Base-by-base conservation (phyloP, 2,329 filamentous ascomycete genomes). In the Penicillium sp. region DNA sequence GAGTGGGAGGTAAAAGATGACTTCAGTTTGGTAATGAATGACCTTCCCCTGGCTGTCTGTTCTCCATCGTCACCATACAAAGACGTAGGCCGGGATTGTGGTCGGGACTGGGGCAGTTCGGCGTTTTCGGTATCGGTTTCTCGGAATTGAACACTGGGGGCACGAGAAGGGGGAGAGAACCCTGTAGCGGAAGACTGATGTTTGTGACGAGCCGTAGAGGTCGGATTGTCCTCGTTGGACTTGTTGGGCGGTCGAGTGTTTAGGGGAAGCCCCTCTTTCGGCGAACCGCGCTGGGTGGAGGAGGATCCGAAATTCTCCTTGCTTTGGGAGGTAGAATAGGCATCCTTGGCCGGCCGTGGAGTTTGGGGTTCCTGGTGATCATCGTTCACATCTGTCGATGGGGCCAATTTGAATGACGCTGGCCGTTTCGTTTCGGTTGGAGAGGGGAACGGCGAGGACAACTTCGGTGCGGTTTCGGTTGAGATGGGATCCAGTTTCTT, bases 1-100 rank as follows among this genome's bases (percentile, higher is more conserved):
- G 77, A 74, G 65, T 85, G 83, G 19, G 78, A 75, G 45, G 78
- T 74, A 57, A 82, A 75, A 10, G 77, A 78, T 3, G 90, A 88
- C 70, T 90, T 92, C 61, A 96, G 75, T 72, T 89, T 92, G 19
- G 88, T 88, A 75, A 96, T 91, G 62, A 96, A 82, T 25, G 88
- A 88, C 23, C 74, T 80, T 58, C 82, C 83, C 73, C 87, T 88
- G 55, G 77, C 79, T 14, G 80, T 73, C 9, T 78, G 77, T 37
- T 90, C 89, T n/a, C 76, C 81, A 51, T 89, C 87, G 46, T 81
- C 80, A 0, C 65, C 72, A 29, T 89, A 86, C 77, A 84, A 84
- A 4, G 89, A 91, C 33, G 85, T 82, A 44, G 88, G 82, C 57
- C 87, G 82, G 31, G 83, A 84, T 62, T 87, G 85, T 21, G 79